Evolutionary conservation across 805 yeast genomes (phyloP).

Genomic region (Huiozyma naganishii): DNA sequence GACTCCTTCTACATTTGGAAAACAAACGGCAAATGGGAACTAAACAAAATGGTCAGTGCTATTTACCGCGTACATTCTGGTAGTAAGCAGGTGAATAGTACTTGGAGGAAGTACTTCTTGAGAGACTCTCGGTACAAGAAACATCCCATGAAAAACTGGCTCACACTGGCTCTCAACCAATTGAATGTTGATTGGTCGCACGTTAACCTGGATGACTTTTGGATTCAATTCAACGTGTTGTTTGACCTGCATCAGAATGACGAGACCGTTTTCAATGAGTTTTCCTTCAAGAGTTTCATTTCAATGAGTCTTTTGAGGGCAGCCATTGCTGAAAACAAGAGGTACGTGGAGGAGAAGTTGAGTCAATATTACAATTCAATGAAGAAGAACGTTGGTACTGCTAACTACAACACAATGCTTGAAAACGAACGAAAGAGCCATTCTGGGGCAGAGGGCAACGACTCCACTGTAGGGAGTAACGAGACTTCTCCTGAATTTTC

Average conservation of each 20-base stretch:
- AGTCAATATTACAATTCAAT: slow-evolving; percentile 8
- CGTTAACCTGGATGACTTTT: slow-evolving; percentile 11
- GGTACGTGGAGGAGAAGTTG: slow-evolving; percentile 6
- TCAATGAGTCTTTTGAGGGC: slow-evolving; percentile 17
- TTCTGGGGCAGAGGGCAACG: not conserved
- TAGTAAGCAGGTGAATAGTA: not conserved
- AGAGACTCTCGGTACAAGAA: slow-evolving; percentile 4
- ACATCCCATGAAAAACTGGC: slow-evolving; percentile 5
- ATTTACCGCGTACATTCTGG: slow-evolving; percentile 7
- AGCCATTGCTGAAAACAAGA: slow-evolving; percentile 13
- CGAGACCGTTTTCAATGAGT: slow-evolving; percentile 3
- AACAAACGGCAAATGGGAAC: slow-evolving; percentile 20
- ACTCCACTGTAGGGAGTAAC: not conserved
- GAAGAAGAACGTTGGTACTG: not conserved
- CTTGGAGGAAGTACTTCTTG: slow-evolving; percentile 4
- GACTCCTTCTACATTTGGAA: slow-evolving; percentile 19
- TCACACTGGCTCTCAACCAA: slow-evolving; percentile 8
- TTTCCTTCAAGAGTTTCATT: slow-evolving; percentile 14
- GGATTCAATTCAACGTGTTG: slow-evolving; percentile 10
- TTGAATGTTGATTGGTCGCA: slow-evolving; percentile 16
- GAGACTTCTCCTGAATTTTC: slow-evolving; percentile 5
- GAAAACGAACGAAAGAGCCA: not conserved
- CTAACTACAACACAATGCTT: not conserved
- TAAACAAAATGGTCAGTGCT: slow-evolving; percentile 12
- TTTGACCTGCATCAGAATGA: slow-evolving; percentile 1